Percentiles rank a stretch among this genome's conserved stretches.
phyloP scores from a whole-genome alignment of 2,329 filamentous ascomycete genomes.

The Paraphaeosphaeria minitans region DNA sequence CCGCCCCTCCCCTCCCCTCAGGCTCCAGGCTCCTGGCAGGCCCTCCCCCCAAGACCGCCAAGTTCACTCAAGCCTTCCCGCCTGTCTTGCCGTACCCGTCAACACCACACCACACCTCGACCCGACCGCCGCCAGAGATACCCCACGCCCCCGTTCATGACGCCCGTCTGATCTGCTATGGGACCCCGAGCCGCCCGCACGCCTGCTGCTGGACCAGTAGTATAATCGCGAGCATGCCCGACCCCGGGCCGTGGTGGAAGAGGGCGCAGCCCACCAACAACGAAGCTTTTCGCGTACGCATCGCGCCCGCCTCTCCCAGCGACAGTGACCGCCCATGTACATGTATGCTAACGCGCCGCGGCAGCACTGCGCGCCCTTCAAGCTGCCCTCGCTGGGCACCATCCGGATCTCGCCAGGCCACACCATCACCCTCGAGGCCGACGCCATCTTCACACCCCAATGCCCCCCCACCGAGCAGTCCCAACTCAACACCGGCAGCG shows the following conservation, averaged over 20 bases:
- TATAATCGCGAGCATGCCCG: conserved; percentile 42
- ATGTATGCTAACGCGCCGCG: conserved; percentile 26
- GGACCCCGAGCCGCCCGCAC: conserved; percentile 26
- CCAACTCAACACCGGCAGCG: conserved; percentile 47
- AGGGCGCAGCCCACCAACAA: conserved; percentile 37
- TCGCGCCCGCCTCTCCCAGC: conserved; percentile 7
- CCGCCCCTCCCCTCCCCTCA: background rate
- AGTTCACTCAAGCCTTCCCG: conserved; percentile 30
- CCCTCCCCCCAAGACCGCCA: conserved; percentile 18
- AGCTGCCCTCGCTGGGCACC: conserved; percentile 64
- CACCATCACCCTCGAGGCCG: conserved; percentile 63
- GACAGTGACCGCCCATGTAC: background rate
- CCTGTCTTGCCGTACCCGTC: conserved; percentile 27
- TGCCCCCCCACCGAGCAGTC: conserved; percentile 53
- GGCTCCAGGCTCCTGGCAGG: conserved; percentile 7
- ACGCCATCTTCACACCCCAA: conserved; percentile 64
- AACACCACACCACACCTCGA: conserved; percentile 14
- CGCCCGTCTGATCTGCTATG: conserved; percentile 34
- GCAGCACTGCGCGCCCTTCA: conserved; percentile 66
- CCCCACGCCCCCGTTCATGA: conserved; percentile 21
- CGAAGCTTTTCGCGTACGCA: conserved; percentile 38
- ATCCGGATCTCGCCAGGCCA: conserved; percentile 59
- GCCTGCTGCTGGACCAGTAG: conserved; percentile 42
- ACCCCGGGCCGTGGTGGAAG: conserved; percentile 28
- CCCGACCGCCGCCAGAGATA: conserved; percentile 7